Evolutionary conservation across 495 filamentous ascomycete genomes (phyloP).

Genomic region (Podospora didyma): DNA sequence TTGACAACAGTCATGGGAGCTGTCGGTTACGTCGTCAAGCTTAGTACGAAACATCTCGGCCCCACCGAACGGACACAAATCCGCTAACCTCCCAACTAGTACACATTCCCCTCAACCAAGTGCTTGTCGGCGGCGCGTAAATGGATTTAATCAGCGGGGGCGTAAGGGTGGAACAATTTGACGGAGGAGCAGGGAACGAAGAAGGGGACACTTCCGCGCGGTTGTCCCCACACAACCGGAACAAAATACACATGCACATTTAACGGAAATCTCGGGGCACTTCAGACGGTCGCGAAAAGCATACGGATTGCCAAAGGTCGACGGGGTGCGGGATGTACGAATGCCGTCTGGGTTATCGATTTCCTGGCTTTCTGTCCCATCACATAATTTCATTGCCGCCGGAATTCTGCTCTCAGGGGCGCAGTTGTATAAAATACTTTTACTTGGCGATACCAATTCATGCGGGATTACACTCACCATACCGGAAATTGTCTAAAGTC

Average conservation of each 20-base stretch:
- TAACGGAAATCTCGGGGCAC: too few relatives aligned
- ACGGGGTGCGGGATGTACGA: background rate
- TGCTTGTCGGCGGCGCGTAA: slow-evolving; percentile 45
- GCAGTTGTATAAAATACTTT: background rate
- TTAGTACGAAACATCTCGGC: slow-evolving; percentile 52
- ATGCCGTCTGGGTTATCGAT: background rate
- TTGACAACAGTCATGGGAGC: slow-evolving; percentile 14
- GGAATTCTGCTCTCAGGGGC: background rate
- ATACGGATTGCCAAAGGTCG: background rate
- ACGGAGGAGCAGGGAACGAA: background rate
- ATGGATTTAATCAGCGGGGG: background rate
- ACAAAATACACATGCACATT: too few relatives aligned
- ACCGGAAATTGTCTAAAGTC: background rate
- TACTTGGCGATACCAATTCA: background rate
- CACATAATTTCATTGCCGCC: background rate
- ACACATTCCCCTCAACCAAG: slow-evolving; percentile 42
- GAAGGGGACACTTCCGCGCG: background rate
- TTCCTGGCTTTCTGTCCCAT: background rate
- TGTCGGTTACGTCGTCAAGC: slow-evolving; percentile 74
- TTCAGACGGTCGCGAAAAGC: too few relatives aligned
- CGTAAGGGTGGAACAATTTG: background rate
- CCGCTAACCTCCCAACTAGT: slow-evolving; percentile 12
- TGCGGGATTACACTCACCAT: background rate
- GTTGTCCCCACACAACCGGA: too few relatives aligned
- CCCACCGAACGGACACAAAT: background rate